Base-by-base conservation (phyloP, 768 basidiomycete genomes). In the Panus rudis region DNA sequence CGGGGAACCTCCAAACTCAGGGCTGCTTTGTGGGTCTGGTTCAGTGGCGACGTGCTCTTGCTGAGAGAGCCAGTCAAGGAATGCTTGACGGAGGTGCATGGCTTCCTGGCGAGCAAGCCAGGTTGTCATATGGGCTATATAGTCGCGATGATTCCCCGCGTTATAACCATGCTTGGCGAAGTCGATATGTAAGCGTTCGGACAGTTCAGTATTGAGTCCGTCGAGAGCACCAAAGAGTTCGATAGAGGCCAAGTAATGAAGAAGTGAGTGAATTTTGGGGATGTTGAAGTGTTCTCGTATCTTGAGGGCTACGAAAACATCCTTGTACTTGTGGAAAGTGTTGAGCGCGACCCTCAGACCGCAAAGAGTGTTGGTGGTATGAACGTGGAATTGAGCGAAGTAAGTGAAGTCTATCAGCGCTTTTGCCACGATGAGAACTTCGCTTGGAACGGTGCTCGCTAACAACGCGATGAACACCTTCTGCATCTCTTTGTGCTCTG, bases 101-200 rank as follows among this genome's bases (percentile, higher is more conserved):
- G 63, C 61, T 43, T 71, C 68, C 20, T 60, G 56, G 2, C 63
- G 56, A 1, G 44, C 30, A 0, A 74, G 54, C 65, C 66, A 69
- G 0, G 39, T 21, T 0, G 61, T 60, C 72, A 73, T 73, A 43
- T 72, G 71, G 7, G 51, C 22, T 4, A 54, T 32, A 34, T 57
- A 58, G 10, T 43, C 43, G 14, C 45, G 43, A 13, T 47, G 41
- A 46, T 61, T 63, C 6, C 45, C 54, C 2, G 58, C 55, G 6
- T 49, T 27, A 41, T 62, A 64, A 1, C 51, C 57, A 5, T 53
- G 31, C 50, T 73, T 73, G 1, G 66, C 65, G 34, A 53, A 61
- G 45, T 71, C 63, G 37, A 72, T 72, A 44, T 73, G 72, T 0
- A 73, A 58, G 0, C 59, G 62, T 50, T 60, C 45, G 46, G 57